Percentiles rank a stretch among this genome's conserved stretches.
phyloP scores from a whole-genome alignment of 192 early-diverging fungal species.

The Backusella westeae region DNA sequence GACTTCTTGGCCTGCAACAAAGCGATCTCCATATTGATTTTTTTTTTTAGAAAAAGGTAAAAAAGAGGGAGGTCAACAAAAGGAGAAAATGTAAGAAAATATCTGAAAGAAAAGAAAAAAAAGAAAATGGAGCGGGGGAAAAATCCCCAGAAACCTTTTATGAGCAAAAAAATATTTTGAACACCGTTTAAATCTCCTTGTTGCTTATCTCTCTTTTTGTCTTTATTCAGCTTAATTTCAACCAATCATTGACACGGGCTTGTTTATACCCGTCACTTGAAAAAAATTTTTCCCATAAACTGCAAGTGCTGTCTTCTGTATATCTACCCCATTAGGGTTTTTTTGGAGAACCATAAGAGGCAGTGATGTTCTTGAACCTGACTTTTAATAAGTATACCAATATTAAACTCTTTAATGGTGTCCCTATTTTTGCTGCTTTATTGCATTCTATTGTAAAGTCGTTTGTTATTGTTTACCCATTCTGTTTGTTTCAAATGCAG shows the following conservation, averaged over 20 bases:
- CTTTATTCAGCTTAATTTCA: neutral
- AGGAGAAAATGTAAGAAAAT: slow-evolving; percentile 10
- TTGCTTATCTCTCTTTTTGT: neutral
- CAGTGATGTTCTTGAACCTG: neutral
- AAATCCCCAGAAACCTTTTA: slow-evolving; percentile 1
- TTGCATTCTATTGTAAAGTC: neutral
- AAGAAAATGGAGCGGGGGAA: neutral
- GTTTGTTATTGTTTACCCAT: neutral
- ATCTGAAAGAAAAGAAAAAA: neutral
- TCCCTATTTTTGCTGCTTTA: neutral
- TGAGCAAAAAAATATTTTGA: neutral
- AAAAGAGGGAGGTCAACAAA: slow-evolving; percentile 6
- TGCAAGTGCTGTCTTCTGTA: neutral
- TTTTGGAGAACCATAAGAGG: neutral
- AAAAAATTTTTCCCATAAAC: neutral
- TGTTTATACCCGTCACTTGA: slow-evolving; percentile 4
- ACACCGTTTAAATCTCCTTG: neutral
- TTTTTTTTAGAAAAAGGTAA: neutral
- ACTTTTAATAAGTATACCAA: neutral
- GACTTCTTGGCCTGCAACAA: slow-evolving; percentile 42
- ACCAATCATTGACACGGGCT: neutral
- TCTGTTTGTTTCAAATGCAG: neutral
- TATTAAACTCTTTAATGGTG: neutral
- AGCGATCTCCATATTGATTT: slow-evolving; percentile 39
- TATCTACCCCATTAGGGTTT: neutral